These are phyloP conservation scores for Blechomonas ayalai DNA, from an alignment of 208 protist genomes.

Conservation along the genomic window DNA sequence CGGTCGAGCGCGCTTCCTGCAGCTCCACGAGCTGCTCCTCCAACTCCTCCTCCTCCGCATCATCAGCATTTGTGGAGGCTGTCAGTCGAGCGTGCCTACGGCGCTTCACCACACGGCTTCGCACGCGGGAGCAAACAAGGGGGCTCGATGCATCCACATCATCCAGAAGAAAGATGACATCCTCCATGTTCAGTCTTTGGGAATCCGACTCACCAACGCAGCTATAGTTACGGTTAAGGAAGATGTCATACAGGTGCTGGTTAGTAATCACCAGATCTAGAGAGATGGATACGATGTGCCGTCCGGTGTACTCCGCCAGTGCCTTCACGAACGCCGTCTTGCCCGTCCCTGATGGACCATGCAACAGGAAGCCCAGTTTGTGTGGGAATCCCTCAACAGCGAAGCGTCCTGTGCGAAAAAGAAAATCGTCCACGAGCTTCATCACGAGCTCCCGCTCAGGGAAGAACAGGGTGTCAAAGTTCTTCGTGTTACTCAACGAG, in stretches of 20 bases:
- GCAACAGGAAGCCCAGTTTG: slow-evolving; percentile 97
- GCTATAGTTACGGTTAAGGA: slow-evolving; percentile 51
- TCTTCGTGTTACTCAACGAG: slow-evolving; percentile 61
- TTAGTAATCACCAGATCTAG: slow-evolving; percentile 73
- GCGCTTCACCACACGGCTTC: slow-evolving; percentile 17
- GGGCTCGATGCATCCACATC: slow-evolving; percentile 66
- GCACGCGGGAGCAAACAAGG: slow-evolving; percentile 59
- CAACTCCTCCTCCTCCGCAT: slow-evolving; percentile 8
- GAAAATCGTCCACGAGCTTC: slow-evolving; percentile 75
- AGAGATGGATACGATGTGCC: slow-evolving; percentile 71
- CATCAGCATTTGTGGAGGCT: background rate
- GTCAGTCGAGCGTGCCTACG: slow-evolving; percentile 17
- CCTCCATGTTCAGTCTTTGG: slow-evolving; percentile 41
- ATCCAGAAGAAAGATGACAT: slow-evolving; percentile 86
- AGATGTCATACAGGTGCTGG: slow-evolving; percentile 86
- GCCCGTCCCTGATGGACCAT: slow-evolving; percentile 94
- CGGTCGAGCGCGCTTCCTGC: slow-evolving; percentile 1
- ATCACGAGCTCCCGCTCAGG: slow-evolving; percentile 53
- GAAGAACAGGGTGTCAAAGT: slow-evolving; percentile 86
- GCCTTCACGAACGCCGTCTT: slow-evolving; percentile 99
- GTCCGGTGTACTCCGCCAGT: slow-evolving; percentile 98
- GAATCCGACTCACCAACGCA: slow-evolving; percentile 43
- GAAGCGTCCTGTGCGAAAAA: slow-evolving; percentile 63
- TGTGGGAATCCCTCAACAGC: slow-evolving; percentile 77
- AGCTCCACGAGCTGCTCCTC: slow-evolving; percentile 12